Conservation (phyloP, 306 rosid species). For the Lathyrus aphaca region DNA sequence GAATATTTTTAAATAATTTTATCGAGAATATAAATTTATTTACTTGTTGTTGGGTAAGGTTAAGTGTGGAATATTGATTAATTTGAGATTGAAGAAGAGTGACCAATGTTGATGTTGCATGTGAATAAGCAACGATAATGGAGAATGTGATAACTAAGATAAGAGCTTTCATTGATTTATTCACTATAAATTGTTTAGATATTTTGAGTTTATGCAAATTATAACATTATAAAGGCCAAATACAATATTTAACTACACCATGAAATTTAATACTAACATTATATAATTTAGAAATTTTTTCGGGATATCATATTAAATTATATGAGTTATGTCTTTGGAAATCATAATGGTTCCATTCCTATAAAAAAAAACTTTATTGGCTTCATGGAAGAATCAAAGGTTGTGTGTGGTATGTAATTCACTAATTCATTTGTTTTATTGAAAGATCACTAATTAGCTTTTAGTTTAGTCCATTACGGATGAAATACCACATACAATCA, state of each 20-base stretch:
- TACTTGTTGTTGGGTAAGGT: neutral
- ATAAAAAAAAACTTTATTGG: neutral
- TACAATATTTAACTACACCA: neutral
- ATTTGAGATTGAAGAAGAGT: constrained; percentile 44
- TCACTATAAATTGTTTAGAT: neutral
- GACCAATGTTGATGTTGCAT: constrained; percentile 35
- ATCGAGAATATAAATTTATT: neutral
- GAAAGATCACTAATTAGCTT: too few relatives aligned
- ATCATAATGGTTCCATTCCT: neutral
- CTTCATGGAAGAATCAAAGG: neutral
- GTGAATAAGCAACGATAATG: constrained; percentile 1
- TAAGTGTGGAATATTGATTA: constrained; percentile 45
- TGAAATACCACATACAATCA: too few relatives aligned
- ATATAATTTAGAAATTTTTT: neutral
- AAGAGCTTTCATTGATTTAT: constrained; percentile 5
- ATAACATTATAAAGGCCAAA: neutral
- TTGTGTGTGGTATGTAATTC: neutral
- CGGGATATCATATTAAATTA: neutral
- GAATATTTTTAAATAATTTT: too few relatives aligned
- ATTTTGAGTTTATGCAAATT: neutral
- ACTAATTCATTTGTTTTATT: neutral
- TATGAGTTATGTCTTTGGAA: neutral
- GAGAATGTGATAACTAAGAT: constrained; percentile 14
- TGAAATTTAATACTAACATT: neutral
- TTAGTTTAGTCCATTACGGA: too few relatives aligned